These are phyloP conservation scores for Trichoderma atroviride DNA, from an alignment of 2,329 filamentous ascomycete genomes.

Conservation along the genomic window DNA sequence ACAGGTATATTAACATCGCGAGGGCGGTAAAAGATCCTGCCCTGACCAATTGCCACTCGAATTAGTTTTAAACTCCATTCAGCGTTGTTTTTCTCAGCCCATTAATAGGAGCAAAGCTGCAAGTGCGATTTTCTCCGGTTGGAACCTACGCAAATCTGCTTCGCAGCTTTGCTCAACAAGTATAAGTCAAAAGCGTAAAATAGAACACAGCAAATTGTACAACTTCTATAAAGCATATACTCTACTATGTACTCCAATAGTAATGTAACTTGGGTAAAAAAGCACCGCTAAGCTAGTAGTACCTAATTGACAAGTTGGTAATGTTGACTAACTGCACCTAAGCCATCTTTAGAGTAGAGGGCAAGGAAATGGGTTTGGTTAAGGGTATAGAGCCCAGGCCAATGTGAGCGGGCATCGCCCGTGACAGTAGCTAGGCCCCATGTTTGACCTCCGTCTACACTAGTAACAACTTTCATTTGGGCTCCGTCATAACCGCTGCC, in stretches of 20 bases:
- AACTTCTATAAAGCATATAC: background rate
- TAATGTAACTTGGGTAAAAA: background rate
- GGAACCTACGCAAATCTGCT: too few relatives aligned
- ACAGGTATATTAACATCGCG: too few relatives aligned
- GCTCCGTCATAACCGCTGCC: background rate
- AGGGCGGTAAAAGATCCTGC: too few relatives aligned
- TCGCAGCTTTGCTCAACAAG: too few relatives aligned
- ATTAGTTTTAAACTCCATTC: too few relatives aligned
- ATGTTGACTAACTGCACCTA: constrained; percentile 2
- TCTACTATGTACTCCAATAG: background rate
- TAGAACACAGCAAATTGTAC: background rate
- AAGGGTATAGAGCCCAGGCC: background rate
- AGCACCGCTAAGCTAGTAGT: background rate
- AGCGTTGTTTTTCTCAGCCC: too few relatives aligned
- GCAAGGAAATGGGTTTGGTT: constrained; percentile 2
- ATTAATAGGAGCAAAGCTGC: too few relatives aligned
- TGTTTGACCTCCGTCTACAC: background rate
- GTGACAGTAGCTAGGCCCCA: background rate
- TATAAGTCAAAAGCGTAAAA: background rate
- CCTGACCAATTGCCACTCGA: too few relatives aligned
- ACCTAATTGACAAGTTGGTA: constrained; percentile 1
- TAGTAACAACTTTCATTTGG: constrained; percentile 7
- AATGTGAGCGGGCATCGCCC: background rate
- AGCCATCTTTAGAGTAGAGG: background rate
- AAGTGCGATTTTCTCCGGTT: too few relatives aligned